A percentile compares a stretch with the other conserved stretches of the same genome.
Conservation (phyloP, 116 monocot species). For the Zostera marina region DNA sequence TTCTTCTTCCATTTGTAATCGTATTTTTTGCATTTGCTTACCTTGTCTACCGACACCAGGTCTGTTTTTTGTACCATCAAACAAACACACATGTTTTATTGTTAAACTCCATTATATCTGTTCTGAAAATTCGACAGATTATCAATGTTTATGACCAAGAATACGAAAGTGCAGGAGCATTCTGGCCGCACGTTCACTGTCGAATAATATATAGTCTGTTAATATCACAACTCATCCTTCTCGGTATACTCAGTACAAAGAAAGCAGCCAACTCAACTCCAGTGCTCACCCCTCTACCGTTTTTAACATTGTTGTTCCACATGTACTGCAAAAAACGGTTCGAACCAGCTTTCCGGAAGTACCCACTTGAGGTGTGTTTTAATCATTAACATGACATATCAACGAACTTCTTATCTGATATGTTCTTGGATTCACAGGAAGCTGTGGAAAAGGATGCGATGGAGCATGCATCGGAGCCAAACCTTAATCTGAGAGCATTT, state of each 20-base stretch:
- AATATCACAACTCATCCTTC: slow-evolving; percentile 65
- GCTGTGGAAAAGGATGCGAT: slow-evolving; percentile 74
- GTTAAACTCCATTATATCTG: not conserved
- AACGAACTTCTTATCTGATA: not conserved
- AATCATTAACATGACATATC: not conserved
- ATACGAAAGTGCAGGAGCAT: slow-evolving; percentile 88
- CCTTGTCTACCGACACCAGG: slow-evolving; percentile 89
- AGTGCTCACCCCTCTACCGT: slow-evolving; percentile 60
- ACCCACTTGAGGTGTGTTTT: slow-evolving; percentile 59
- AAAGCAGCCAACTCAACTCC: slow-evolving; percentile 65
- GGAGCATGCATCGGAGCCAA: slow-evolving; percentile 53
- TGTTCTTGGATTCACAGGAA: slow-evolving; percentile 28
- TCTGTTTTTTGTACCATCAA: not conserved
- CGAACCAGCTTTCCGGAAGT: slow-evolving; percentile 66
- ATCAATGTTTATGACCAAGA: slow-evolving; percentile 98
- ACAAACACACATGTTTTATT: no score
- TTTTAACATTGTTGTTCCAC: slow-evolving; percentile 75
- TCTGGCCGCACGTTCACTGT: slow-evolving; percentile 88
- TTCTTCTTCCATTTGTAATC: slow-evolving; percentile 81
- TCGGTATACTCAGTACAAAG: slow-evolving; percentile 82
- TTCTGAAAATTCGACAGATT: slow-evolving; percentile 22
- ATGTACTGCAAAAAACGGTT: slow-evolving; percentile 68
- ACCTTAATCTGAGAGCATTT: slow-evolving; percentile 57
- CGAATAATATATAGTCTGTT: slow-evolving; percentile 58
- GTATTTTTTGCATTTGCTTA: slow-evolving; percentile 79